Base-by-base conservation (phyloP, 2,329 filamentous ascomycete genomes). In the Pyricularia pennisetigena region DNA sequence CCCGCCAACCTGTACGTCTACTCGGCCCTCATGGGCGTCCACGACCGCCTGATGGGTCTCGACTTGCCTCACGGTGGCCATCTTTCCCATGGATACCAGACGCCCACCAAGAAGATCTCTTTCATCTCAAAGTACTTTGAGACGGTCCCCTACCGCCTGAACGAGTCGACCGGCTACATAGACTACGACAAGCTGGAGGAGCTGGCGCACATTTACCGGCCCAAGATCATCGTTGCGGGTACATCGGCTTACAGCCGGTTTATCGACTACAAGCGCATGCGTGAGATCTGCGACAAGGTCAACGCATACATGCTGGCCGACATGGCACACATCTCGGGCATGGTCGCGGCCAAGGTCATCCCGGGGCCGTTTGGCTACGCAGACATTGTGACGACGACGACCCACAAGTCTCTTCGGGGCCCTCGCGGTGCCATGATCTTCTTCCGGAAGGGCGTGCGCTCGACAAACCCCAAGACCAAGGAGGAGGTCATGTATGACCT, bases 61-160 rank as follows among this genome's bases (percentile, higher is more conserved):
- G 95, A 99, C 77, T 87, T 99, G 16, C 95, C 95, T 64, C 95
- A 99, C 78, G 95, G 95, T 72, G 95, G 95, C 70, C 95, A 99
- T 80, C 83, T 99, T 74, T 96, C 92, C 64, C 95, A 99, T 80
- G 95, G 95, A 71, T 99, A 99, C 81, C 95, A 99, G 81, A 98
- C 92, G 24, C 93, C 95, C 3, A 90, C 90, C 67, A 93, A 90
- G 80, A 94, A 94, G 86, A 98, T 99, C 78, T 98, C 94, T n/a
- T 93, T 94, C 75, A 89, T 99, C 72, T 98, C 94, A 69, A 98
- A 97, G 78, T 99, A 99, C 83, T 99, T 99, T 78, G 95, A 99
- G 83, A 99, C 95, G 49, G 83, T 99, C 71, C 95, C 95, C 5
- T 99, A 99, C 84, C 90, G 93, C 69, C 86, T 98, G 68, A 88